Base-by-base conservation (phyloP, 2,329 filamentous ascomycete genomes). In the Colletotrichum endophyticum region DNA sequence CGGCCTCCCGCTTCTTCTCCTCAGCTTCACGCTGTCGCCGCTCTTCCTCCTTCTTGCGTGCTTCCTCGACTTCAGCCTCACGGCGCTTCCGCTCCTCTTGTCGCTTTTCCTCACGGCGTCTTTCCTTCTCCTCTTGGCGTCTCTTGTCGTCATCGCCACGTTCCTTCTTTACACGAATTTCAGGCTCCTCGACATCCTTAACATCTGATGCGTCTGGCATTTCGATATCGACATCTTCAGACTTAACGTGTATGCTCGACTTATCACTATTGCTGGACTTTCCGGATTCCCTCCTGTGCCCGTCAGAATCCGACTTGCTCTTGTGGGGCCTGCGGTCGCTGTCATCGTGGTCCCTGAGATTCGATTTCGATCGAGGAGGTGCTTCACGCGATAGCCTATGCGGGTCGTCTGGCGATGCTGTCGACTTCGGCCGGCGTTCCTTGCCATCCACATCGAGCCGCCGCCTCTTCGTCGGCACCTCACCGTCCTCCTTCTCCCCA, bases 401-500 rank as follows among this genome's bases (percentile, higher is more conserved):
- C 19, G 86, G 87, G 44, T 86, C 87, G 13, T 91, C 90, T 9
- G 88, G 85, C 0, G 89, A 88, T 7, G 83, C 80, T 34, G 83
- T 83, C 5, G 84, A 86, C 67, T 88, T 89, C 34, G 80, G 81
- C 7, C 87, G 87, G 79, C 86, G 88, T 70, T 92, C 90, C 73
- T 88, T 89, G 59, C 81, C 81, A 19, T 92, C 91, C 1, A 82
- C 80, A 74, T 93, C 92, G 4, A 94, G 80, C 39, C 90, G 91
- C 73, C 92, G 87, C 78, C 89, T 86, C 81, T 94, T 94, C 22
- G 85, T 78, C 19, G 91, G 87, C 11, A 81, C 86, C 70, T 92
- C 91, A 56, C 82, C 81, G 34, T 87, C 86, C 36, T 92, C 91
- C 79, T 90, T 91, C 16, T 91, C 90, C 2, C 84, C 85, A 25